phyloP scores from a whole-genome alignment of 257 asterid genomes.

The Echites panduratus region DNA sequence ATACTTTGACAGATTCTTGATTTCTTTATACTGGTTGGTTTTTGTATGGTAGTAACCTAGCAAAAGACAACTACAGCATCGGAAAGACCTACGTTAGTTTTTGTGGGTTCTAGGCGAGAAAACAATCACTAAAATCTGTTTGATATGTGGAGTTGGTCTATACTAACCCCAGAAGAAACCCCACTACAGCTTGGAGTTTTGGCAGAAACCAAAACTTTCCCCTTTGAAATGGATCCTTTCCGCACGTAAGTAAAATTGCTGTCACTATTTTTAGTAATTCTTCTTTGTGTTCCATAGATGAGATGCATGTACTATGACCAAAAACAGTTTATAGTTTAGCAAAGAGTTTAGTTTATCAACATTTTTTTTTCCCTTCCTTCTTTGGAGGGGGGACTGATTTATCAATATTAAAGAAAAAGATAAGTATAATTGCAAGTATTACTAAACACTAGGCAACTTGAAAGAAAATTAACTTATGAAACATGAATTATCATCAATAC shows the following conservation, averaged over 20 bases:
- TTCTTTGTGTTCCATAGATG: neutral
- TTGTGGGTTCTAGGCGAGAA: neutral
- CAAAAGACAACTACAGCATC: neutral
- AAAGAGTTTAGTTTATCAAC: no score
- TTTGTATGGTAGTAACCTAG: neutral
- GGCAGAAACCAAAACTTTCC: slow-evolving; percentile 1
- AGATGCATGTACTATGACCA: neutral
- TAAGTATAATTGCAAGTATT: neutral
- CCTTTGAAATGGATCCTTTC: neutral
- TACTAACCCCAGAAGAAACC: no score
- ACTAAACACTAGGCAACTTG: neutral
- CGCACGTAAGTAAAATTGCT: neutral
- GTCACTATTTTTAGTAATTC: neutral
- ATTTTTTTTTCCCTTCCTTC: no score
- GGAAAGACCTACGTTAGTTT: neutral
- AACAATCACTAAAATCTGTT: neutral
- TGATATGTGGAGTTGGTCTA: neutral
- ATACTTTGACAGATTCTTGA: slow-evolving; percentile 5
- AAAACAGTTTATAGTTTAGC: no score
- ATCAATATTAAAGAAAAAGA: neutral
- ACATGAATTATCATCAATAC: neutral
- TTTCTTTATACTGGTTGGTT: neutral
- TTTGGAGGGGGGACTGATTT: neutral
- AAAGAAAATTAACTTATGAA: neutral
- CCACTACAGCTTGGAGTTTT: neutral